Conservation (phyloP, 768 basidiomycete genomes). For the Calocera viscosa region DNA sequence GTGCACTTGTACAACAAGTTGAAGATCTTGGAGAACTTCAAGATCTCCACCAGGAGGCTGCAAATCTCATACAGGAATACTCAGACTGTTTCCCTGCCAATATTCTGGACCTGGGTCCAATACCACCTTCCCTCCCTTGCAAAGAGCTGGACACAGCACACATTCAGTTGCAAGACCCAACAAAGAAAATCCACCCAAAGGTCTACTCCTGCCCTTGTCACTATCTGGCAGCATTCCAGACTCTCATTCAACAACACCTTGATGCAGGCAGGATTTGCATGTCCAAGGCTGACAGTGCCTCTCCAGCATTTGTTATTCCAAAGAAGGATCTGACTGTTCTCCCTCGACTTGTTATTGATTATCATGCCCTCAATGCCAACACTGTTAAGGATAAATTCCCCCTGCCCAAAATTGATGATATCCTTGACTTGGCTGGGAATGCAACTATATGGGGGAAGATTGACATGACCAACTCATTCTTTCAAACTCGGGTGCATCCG, state of each 20-base stretch:
- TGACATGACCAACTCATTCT: slow-evolving; percentile 28
- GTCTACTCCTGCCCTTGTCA: no score
- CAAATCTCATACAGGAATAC: no score
- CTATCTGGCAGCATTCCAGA: slow-evolving; percentile 22
- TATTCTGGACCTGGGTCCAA: no score
- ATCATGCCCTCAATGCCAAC: slow-evolving; percentile 25
- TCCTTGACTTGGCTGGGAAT: neutral
- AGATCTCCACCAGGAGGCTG: no score
- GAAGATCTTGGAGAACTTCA: no score
- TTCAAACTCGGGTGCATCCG: slow-evolving; percentile 27
- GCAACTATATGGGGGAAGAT: neutral
- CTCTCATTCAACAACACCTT: slow-evolving; percentile 27
- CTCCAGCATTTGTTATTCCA: slow-evolving; percentile 22
- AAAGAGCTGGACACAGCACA: no score
- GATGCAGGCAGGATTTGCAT: slow-evolving; percentile 25
- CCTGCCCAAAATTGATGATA: slow-evolving; percentile 11
- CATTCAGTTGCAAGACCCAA: no score
- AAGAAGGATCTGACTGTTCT: slow-evolving; percentile 24
- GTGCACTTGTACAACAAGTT: no score
- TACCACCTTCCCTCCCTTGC: no score
- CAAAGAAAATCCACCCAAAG: no score
- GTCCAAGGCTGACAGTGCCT: slow-evolving; percentile 18
- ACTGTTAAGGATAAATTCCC: slow-evolving; percentile 25
- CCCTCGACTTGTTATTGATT: slow-evolving; percentile 32
- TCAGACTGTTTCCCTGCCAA: no score